phyloP scores from a whole-genome alignment of 495 filamentous ascomycete species.

The Bacidia gigantensis region DNA sequence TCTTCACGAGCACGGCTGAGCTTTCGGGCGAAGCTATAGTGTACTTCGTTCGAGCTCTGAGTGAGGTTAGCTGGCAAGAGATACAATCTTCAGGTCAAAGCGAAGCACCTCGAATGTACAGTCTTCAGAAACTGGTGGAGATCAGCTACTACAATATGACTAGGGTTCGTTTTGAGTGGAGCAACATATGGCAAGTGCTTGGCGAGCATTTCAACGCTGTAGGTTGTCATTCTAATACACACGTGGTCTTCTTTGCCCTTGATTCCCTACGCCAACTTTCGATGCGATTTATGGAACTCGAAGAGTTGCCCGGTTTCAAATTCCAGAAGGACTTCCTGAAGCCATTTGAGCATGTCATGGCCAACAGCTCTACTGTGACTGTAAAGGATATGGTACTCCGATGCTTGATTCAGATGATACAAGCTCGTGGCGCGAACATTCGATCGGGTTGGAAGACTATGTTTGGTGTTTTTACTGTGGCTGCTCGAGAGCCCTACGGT shows the following conservation, averaged over 20 bases:
- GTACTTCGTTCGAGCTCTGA: slow-evolving; percentile 86
- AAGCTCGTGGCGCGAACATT: slow-evolving; percentile 89
- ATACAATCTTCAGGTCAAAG: slow-evolving; percentile 93
- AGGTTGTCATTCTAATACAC: slow-evolving; percentile 87
- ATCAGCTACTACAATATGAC: slow-evolving; percentile 99
- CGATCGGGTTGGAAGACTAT: slow-evolving; percentile 97
- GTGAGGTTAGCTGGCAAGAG: slow-evolving; percentile 97
- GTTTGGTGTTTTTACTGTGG: slow-evolving; percentile 97
- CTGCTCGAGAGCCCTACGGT: slow-evolving; percentile 80
- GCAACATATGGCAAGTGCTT: slow-evolving; percentile 87
- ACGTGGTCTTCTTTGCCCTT: slow-evolving; percentile 91
- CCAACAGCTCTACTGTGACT: slow-evolving; percentile 71
- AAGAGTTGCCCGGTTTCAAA: slow-evolving; percentile 95
- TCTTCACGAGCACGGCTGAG: slow-evolving; percentile 91
- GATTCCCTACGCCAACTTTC: slow-evolving; percentile 90
- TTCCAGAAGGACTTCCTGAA: slow-evolving; percentile 99
- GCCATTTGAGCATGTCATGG: slow-evolving; percentile 94
- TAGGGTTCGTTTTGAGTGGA: slow-evolving; percentile 95
- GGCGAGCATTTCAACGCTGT: slow-evolving; percentile 97
- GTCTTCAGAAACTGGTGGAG: slow-evolving; percentile 93
- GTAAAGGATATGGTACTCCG: slow-evolving; percentile 97
- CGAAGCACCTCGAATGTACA: slow-evolving; percentile 88
- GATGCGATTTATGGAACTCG: slow-evolving; percentile 98
- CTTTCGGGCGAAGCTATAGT: slow-evolving; percentile 91
- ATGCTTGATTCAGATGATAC: slow-evolving; percentile 98